phyloP scores from a whole-genome alignment of 2,329 filamentous ascomycete species.

The Aureobasidium melanogenum region DNA sequence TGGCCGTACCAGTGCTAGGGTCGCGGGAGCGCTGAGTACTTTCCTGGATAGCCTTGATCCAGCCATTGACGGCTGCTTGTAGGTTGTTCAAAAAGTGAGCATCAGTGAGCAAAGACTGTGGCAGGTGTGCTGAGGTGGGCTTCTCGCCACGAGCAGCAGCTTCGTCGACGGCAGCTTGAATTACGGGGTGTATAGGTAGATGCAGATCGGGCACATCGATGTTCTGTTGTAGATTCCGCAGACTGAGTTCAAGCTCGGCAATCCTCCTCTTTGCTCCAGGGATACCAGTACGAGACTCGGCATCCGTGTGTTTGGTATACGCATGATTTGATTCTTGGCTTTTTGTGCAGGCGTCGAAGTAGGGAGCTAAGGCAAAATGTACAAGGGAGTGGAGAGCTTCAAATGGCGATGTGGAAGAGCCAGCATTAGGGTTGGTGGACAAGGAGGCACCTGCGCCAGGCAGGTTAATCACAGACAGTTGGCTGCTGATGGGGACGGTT shows the following conservation, averaged over 20 bases:
- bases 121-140: conserved; percentile 70
- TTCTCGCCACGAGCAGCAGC: conserved; percentile 56
- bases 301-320: conserved; percentile 60
- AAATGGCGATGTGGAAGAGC: conserved; percentile 69
- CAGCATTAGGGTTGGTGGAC: conserved; percentile 52
- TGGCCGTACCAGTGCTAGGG: conserved; percentile 66
- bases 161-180: conserved; percentile 76
- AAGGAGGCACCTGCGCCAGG: conserved; percentile 43
- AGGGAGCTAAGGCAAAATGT: conserved; percentile 83
- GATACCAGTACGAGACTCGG: conserved; percentile 87
- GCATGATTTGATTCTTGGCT: conserved; percentile 60
- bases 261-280: conserved; percentile 96
- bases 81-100: conserved; percentile 89
- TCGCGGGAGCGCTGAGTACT: conserved; percentile 94
- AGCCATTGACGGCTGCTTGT: conserved; percentile 87
- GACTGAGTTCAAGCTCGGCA: conserved; percentile 82
- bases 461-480: conserved; percentile 88
- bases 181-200: conserved; percentile 77
- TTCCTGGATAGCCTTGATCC: conserved; percentile 97
- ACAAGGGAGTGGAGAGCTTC: conserved; percentile 88
- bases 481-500: conserved; percentile 68
- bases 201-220: conserved; percentile 93
- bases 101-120: conserved; percentile 67
- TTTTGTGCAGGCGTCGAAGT: conserved; percentile 94
- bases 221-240: conserved; percentile 92